Base-by-base conservation (phyloP, 1,139 yeast species). In the Diutina siamensis region DNA sequence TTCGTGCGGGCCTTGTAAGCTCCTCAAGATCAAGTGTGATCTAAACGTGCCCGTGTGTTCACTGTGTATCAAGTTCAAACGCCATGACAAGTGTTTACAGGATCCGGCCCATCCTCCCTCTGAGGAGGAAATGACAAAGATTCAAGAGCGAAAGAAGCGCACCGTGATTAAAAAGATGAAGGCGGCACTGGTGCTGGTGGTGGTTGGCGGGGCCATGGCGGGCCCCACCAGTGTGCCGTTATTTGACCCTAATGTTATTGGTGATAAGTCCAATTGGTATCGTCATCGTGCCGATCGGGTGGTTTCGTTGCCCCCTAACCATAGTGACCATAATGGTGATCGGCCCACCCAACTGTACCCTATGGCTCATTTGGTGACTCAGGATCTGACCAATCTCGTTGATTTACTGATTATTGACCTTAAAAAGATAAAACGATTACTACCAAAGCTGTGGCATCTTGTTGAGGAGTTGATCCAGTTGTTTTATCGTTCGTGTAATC, bases 1-100 rank as follows among this genome's bases (percentile, higher is more conserved):
- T 54, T 71, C 74, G 48, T 76, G 81, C 57, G 80, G 80, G 0
- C 78, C 78, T 3, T 76, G 81, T 53, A 74, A 73, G 53, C 56
- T 62, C 27, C 67, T 72, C 45, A 76, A 76, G 55, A 71, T 74
- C 51, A 74, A 73, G 51, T 76, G 81, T 58, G 78, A 76, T 50
- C 64, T 73, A 46, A 57, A 62, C 44, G 58, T 61, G 9, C 80
- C 80, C 0, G 42, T 38, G 42, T 76, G 81, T 55, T 59, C 71
- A 2, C 64, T 74, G 21, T 76, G 81, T 55, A 53, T 58, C 21
- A 64, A 67, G 46, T 71, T 72, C 51, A 67, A 66, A 48, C 57
- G 79, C 44, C 60, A 55, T 15, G 62, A 60, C 35, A 59, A 65
- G 48, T 73, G 78, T 53, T 47, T 60, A 20, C 52, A 52, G 21